A percentile compares a stretch with the other conserved stretches of the same genome.
Conservation (phyloP, 2,329 filamentous ascomycete genomes). For the Venturia effusa region DNA sequence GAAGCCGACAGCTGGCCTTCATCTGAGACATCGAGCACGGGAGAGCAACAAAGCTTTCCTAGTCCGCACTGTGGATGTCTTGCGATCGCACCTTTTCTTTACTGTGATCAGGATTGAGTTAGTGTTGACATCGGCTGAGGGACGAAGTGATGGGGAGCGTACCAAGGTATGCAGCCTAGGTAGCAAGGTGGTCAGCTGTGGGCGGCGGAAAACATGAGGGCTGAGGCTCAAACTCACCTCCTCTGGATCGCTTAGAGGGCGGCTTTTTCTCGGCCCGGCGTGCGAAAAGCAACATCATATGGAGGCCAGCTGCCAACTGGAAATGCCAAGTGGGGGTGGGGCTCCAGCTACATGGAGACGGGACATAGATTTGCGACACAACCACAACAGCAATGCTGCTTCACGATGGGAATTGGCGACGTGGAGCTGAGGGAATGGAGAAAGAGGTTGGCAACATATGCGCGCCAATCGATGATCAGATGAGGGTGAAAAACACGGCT, state of each 20-base stretch:
- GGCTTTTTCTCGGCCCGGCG: slow-evolving; percentile 1
- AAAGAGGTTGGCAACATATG: not conserved
- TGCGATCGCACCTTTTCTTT: slow-evolving; percentile 4
- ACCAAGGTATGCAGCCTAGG: slow-evolving; percentile 1
- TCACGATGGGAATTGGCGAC: not conserved
- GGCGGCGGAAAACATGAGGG: not conserved
- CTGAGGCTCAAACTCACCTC: not conserved
- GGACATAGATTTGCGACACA: not conserved
- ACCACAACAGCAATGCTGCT: not conserved
- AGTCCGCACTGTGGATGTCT: not conserved
- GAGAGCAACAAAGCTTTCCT: not conserved
- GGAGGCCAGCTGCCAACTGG: not conserved
- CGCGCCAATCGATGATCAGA: not conserved
- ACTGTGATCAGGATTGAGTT: not conserved
- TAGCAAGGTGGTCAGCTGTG: not conserved
- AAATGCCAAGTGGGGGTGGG: too few species aligned
- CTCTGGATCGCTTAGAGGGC: not conserved
- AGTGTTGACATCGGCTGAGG: not conserved
- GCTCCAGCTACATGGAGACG: not conserved
- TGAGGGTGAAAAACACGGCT: not conserved
- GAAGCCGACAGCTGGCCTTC: not conserved
- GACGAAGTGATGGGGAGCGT: not conserved
- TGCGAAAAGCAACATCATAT: slow-evolving; percentile 2
- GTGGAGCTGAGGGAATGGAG: not conserved
- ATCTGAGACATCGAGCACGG: not conserved